These are phyloP conservation scores for Boletus rubescentipes DNA, from an alignment of 768 basidiomycete genomes.

Conservation along the genomic window DNA sequence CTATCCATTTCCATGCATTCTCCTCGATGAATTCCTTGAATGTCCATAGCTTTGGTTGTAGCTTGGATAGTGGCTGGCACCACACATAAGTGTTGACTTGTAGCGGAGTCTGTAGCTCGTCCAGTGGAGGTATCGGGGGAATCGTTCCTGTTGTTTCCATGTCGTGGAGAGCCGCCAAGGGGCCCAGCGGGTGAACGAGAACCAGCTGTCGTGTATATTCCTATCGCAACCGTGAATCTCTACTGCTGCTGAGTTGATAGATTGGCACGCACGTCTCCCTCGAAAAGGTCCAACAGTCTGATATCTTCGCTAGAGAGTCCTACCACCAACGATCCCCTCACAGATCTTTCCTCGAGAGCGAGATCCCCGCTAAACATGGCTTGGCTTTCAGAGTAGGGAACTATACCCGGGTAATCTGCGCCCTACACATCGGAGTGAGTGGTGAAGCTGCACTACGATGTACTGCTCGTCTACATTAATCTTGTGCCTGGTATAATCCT, in stretches of 20 bases:
- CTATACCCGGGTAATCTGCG: slow-evolving; percentile 82
- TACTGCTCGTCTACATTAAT: slow-evolving; percentile 49
- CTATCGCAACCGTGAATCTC: slow-evolving; percentile 37
- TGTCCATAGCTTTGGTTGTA: slow-evolving; percentile 71
- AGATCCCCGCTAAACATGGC: slow-evolving; percentile 50
- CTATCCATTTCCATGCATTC: slow-evolving; percentile 80
- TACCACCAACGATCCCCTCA: slow-evolving; percentile 75
- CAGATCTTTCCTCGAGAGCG: slow-evolving; percentile 59
- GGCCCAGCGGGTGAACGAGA: slow-evolving; percentile 53
- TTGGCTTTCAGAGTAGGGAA: slow-evolving; percentile 55
- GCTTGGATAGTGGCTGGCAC: slow-evolving; percentile 36
- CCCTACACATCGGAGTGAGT: slow-evolving; percentile 35
- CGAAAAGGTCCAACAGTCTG: slow-evolving; percentile 71
- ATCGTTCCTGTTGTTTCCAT: slow-evolving; percentile 29
- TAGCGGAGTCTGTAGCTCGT: slow-evolving; percentile 37
- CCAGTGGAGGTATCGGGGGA: slow-evolving; percentile 39
- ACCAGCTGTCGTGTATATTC: slow-evolving; percentile 68
- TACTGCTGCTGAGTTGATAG: not conserved
- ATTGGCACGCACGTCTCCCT: slow-evolving; percentile 60
- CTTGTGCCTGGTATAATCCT: slow-evolving; percentile 83
- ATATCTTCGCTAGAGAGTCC: slow-evolving; percentile 72
- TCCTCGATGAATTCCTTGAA: slow-evolving; percentile 78
- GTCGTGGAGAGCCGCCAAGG: slow-evolving; percentile 35
- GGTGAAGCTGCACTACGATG: not conserved
- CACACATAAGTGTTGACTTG: slow-evolving; percentile 78